Evolutionary conservation across 2,329 filamentous ascomycete species (phyloP), one percentile per base, ranked within the genome.

Genomic region (Trichoderma sp.): DNA sequence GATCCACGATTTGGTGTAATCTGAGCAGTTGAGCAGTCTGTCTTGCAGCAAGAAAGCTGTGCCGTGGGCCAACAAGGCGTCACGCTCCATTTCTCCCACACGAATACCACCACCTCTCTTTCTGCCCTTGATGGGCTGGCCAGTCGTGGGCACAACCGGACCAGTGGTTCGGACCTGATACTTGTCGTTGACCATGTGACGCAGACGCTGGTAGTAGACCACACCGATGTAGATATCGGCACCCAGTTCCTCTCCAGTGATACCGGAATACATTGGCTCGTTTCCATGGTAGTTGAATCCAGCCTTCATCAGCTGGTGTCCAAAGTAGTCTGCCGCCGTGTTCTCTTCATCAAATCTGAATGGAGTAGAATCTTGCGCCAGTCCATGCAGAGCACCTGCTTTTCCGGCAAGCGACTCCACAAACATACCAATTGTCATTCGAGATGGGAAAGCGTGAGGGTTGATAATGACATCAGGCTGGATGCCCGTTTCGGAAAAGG

Each of bases 151-250:
- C 68, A 96, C 96, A 55, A 97, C 91, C 0, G 94, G 94, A 68
- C 96, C 96, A 0, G 96, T 98, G 3, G 96, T 98, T 81, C 96
- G 90, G 68, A 98, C 96, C 81, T 99, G 96, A 86, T 92, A 99
- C 82, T 99, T 99, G 82, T 99, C 96, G 87, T 97, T 98, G 68
- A 99, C 96, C 96, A 99, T 99, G 90, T 99, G 96, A 79, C 96
- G 88, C 71, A 99, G 87, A 80, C 96, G 91, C 82, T 99, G 96
- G 85, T 99, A 99, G 86, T 98, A 98, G 71, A 99, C 96, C 13
- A 97, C 90, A 58, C 96, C 96, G 70, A 98, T 89, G 83, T 97
- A 99, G 77, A 99, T 98, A 78, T 99, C 96, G 7, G 94, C 95
- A 24, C 90, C 90, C 52, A 99, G 90, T 80, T 98, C 95, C 79